A percentile compares a stretch with the other conserved stretches of the same genome.
Evolutionary conservation across 2,329 filamentous ascomycete species (phyloP).

Genomic region (Colletotrichum sp.): DNA sequence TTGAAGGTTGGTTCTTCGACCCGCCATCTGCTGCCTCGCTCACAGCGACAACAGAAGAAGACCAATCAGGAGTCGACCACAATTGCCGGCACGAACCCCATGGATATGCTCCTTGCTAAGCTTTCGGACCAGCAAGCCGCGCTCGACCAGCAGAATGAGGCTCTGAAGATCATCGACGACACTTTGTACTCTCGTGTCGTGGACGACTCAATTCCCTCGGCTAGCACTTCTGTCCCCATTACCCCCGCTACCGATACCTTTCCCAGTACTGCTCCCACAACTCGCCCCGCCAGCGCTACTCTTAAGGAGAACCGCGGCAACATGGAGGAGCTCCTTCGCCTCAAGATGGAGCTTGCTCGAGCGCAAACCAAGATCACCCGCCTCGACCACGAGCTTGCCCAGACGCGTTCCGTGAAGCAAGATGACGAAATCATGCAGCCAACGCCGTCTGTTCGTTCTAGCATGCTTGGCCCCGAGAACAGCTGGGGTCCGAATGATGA

Average conservation of each 20-base stretch:
- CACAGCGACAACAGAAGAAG: constrained; percentile 51
- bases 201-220: constrained; percentile 49
- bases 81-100: constrained; percentile 50
- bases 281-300: constrained; percentile 56
- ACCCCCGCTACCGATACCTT: constrained; percentile 65
- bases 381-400: constrained; percentile 73
- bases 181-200: constrained; percentile 38
- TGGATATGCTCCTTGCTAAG: constrained; percentile 77
- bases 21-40: constrained; percentile 1
- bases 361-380: constrained; percentile 73
- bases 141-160: constrained; percentile 64
- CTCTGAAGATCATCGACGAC: constrained; percentile 48
- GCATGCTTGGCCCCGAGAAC: constrained; percentile 36
- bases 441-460: not conserved
- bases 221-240: constrained; percentile 65
- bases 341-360: constrained; percentile 74
- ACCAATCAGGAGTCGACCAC: constrained; percentile 45
- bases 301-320: constrained; percentile 48
- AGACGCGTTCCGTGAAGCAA: constrained; percentile 64
- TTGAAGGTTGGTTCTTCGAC: constrained; percentile 49
- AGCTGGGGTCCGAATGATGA: constrained; percentile 62
- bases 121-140: constrained; percentile 73
- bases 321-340: constrained; percentile 65
- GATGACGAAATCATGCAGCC: constrained; percentile 38
- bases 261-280: constrained; percentile 51